Percentiles rank a stretch among this genome's conserved stretches.
Conservation (phyloP, 2,329 filamentous ascomycete species). For the Verticillium nubilum region DNA sequence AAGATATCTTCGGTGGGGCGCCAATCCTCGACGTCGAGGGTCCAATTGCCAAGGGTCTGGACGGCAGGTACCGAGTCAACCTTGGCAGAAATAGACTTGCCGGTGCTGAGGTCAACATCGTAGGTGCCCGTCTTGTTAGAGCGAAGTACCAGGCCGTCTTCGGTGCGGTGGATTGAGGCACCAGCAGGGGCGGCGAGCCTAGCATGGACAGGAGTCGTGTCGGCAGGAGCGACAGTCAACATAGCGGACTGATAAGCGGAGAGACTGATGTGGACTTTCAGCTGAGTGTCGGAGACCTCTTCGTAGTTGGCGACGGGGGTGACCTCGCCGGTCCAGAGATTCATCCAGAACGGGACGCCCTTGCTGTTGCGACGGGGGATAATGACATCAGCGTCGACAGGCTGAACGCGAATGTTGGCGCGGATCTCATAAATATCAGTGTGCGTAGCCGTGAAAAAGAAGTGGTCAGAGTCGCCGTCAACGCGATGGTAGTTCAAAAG, state of each 20-base stretch:
- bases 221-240: constrained; percentile 6
- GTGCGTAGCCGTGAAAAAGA: constrained; percentile 5
- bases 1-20: constrained; percentile 5
- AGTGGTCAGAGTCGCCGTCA: constrained; percentile 8
- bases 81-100: background rate
- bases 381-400: constrained; percentile 5
- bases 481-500: constrained; percentile 8
- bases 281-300: constrained; percentile 8
- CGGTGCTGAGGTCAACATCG: constrained; percentile 1
- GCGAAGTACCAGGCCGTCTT: constrained; percentile 5
- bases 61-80: constrained; percentile 4
- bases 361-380: constrained; percentile 2
- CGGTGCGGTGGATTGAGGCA: background rate
- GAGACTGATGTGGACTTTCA: constrained; percentile 6
- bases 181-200: background rate
- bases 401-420: constrained; percentile 3
- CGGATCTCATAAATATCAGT: constrained; percentile 6
- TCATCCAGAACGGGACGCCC: constrained; percentile 6
- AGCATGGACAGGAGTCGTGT: constrained; percentile 1
- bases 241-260: constrained; percentile 5
- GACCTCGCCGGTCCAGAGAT: constrained; percentile 8
- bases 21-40: constrained; percentile 5
- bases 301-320: constrained; percentile 5
- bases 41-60: constrained; percentile 2
- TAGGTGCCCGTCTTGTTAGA: constrained; percentile 4